These are phyloP conservation scores for Raddia distichophylla DNA, from an alignment of 176 grass and related monocot species.

Conservation along the genomic window DNA sequence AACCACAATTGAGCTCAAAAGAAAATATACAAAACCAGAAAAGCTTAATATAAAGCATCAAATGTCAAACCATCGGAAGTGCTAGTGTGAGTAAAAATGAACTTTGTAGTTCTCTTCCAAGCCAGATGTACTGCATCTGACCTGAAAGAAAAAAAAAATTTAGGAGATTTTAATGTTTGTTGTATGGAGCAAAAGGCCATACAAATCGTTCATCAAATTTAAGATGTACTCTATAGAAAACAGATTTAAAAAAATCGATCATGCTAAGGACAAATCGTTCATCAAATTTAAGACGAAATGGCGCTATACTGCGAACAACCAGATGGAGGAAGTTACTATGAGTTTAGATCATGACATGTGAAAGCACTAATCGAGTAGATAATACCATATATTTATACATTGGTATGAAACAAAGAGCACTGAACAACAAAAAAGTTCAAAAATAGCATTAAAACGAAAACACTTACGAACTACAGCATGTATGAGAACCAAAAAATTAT, in stretches of 20 bases:
- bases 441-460: neutral
- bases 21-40: too few relatives aligned
- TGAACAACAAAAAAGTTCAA: neutral
- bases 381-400: constrained; percentile 79
- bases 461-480: neutral
- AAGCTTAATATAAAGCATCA: too few relatives aligned
- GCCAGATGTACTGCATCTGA: too few relatives aligned
- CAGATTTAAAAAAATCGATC: constrained; percentile 79
- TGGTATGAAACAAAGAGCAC: constrained; percentile 67
- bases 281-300: constrained; percentile 89
- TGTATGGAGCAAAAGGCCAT: too few relatives aligned
- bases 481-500: neutral
- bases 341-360: constrained; percentile 30
- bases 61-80: too few relatives aligned
- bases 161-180: too few relatives aligned
- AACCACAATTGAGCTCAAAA: too few relatives aligned
- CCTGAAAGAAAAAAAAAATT: too few relatives aligned
- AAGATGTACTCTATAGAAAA: constrained; percentile 72
- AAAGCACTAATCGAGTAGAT: constrained; percentile 14
- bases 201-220: too few relatives aligned
- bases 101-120: too few relatives aligned
- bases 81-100: too few relatives aligned
- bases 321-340: constrained; percentile 37
- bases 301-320: constrained; percentile 68
- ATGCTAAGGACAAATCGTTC: constrained; percentile 86